Conservation (phyloP, 2,329 filamentous ascomycete species). For the Ciborinia camelliae region DNA sequence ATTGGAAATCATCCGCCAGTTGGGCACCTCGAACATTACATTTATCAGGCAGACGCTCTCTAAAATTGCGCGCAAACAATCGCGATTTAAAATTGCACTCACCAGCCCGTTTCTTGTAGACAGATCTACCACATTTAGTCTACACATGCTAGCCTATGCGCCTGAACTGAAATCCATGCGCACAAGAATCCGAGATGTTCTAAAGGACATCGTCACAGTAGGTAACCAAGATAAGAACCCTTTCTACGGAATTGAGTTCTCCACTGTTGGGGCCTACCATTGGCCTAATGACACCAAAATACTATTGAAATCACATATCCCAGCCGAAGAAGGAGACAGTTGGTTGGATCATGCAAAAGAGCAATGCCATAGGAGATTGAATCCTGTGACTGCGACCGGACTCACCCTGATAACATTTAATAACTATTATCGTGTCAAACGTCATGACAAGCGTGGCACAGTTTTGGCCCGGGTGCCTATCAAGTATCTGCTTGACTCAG, state of each 20-base stretch:
- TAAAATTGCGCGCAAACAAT: background rate
- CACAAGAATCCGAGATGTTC: background rate
- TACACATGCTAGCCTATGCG: background rate
- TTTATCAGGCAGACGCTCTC: background rate
- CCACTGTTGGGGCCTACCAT: background rate
- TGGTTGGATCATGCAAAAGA: background rate
- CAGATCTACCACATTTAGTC: background rate
- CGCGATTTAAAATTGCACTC: background rate
- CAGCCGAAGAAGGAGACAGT: background rate
- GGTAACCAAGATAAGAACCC: background rate
- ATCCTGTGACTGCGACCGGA: background rate
- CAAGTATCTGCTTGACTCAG: background rate
- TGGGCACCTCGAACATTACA: background rate
- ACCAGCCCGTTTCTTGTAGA: background rate
- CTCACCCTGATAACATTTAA: background rate
- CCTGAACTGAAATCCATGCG: background rate
- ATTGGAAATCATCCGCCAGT: background rate
- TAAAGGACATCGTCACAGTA: background rate
- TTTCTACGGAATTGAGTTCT: background rate
- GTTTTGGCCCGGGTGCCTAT: background rate
- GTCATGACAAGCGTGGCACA: background rate
- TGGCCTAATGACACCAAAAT: background rate
- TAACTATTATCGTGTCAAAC: background rate
- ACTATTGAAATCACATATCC: background rate
- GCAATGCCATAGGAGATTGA: background rate